Conservation (phyloP, 768 basidiomycete species). For the Tremella yokohamensis region DNA sequence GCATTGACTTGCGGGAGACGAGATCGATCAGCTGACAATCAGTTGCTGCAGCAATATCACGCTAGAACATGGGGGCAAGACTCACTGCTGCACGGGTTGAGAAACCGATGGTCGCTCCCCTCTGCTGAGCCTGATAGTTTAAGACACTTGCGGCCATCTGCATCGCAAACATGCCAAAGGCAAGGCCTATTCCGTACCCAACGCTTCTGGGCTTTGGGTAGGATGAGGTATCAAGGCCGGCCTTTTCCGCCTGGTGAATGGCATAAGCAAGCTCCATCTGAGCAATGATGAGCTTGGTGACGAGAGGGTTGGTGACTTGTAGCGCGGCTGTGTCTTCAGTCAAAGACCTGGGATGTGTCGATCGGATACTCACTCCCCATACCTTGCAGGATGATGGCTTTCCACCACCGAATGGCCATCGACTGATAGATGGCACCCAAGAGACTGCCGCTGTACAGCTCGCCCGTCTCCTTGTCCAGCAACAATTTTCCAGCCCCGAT, state of each 20-base stretch:
- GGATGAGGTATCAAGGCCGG: neutral
- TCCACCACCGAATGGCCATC: conserved; percentile 18
- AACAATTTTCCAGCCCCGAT: conserved; percentile 5
- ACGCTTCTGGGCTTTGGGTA: conserved; percentile 4
- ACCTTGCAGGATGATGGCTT: conserved; percentile 8
- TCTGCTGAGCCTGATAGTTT: conserved; percentile 53
- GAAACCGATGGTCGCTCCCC: conserved; percentile 14
- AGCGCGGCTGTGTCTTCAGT: conserved; percentile 12
- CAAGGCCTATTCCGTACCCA: conserved; percentile 18
- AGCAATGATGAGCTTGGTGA: conserved; percentile 20
- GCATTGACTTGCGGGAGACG: conserved; percentile 66
- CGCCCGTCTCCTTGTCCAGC: conserved; percentile 24
- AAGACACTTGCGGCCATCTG: conserved; percentile 12
- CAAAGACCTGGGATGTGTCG: neutral
- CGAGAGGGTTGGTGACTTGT: conserved; percentile 22
- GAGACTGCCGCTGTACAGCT: conserved; percentile 32
- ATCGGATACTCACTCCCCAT: conserved; percentile 2
- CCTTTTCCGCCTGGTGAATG: neutral
- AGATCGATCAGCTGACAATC: conserved; percentile 49
- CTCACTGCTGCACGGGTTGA: conserved; percentile 15
- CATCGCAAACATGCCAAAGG: conserved; percentile 13
- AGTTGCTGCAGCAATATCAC: conserved; percentile 1
- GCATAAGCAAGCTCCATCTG: conserved; percentile 14
- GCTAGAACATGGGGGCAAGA: neutral
- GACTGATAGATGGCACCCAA: conserved; percentile 25